These are phyloP conservation scores for Noccaea caerulescens DNA, from an alignment of 345 rosid species.

Conservation along the genomic window DNA sequence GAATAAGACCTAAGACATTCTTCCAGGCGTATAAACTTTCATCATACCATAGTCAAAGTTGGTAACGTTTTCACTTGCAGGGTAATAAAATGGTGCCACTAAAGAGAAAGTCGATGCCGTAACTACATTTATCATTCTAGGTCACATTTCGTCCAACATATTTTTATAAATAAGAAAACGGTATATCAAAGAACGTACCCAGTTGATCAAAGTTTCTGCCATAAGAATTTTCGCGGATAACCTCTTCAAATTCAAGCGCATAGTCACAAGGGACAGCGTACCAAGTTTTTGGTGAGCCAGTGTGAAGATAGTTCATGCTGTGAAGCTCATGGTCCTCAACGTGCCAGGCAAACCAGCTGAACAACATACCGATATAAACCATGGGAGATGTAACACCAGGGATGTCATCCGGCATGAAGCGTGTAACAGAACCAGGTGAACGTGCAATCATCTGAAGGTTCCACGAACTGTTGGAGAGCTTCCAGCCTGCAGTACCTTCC, in stretches of 20 bases:
- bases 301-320: constrained; percentile 97
- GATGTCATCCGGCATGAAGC: constrained; percentile 99
- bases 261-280: constrained; percentile 93
- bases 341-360: constrained; percentile 99
- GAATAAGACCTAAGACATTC: constrained; percentile 15
- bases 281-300: constrained; percentile 96
- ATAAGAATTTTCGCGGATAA: constrained; percentile 73
- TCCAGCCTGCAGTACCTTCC: constrained; percentile 99
- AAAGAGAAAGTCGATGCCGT: background rate
- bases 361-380: constrained; percentile 96
- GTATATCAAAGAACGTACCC: constrained; percentile 53
- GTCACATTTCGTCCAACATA: constrained; percentile 10
- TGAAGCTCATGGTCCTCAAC: constrained; percentile 99
- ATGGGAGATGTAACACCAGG: constrained; percentile 99
- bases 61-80: background rate
- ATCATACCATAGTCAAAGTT: background rate
- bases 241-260: constrained; percentile 91
- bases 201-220: constrained; percentile 81
- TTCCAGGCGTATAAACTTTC: constrained; percentile 8
- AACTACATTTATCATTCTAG: constrained; percentile 5
- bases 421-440: constrained; percentile 95
- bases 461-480: constrained; percentile 99
- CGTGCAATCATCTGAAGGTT: constrained; percentile 95
- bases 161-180: constrained; percentile 2
- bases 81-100: background rate